Conservation (phyloP, 768 basidiomycete species). For the Lentinus tigrinus region DNA sequence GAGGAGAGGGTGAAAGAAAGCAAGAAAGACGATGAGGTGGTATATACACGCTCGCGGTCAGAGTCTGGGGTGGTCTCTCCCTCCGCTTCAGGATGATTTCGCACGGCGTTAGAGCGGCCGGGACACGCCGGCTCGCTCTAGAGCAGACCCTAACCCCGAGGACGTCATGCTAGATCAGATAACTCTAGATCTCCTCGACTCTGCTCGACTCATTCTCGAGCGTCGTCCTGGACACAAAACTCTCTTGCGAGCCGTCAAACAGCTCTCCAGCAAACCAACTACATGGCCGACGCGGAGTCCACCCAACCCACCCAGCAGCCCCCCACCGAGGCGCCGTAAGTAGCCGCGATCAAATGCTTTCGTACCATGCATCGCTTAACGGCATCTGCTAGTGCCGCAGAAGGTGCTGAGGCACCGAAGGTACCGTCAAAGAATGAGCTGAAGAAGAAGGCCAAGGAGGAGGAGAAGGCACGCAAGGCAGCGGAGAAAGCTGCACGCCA, state of each 20-base stretch:
- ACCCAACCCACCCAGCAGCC: conserved; percentile 8
- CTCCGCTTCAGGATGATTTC: conserved; percentile 7
- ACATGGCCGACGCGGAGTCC: conserved; percentile 26
- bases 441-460: conserved; percentile 89
- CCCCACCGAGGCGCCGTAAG: conserved; percentile 16
- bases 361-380: background rate
- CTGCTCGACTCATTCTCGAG: conserved; percentile 2
- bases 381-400: conserved; percentile 6
- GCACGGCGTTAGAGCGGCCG: conserved; percentile 20
- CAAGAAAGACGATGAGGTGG: conserved; percentile 7
- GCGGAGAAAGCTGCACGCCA: conserved; percentile 84
- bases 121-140: background rate
- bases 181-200: conserved; percentile 13
- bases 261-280: background rate
- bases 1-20: conserved; percentile 21
- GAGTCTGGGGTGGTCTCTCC: background rate
- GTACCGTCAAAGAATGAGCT: conserved; percentile 84
- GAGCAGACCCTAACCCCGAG: conserved; percentile 16
- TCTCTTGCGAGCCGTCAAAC: background rate
- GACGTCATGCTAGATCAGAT: conserved; percentile 11
- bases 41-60: conserved; percentile 7
- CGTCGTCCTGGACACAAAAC: conserved; percentile 14
- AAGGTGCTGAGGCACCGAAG: conserved; percentile 29
- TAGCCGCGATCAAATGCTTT: background rate
- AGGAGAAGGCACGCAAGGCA: conserved; percentile 86